Percentiles rank a stretch among this genome's conserved stretches.
phyloP scores from a whole-genome alignment of 306 rosid genomes.

The Parietaria judaica region DNA sequence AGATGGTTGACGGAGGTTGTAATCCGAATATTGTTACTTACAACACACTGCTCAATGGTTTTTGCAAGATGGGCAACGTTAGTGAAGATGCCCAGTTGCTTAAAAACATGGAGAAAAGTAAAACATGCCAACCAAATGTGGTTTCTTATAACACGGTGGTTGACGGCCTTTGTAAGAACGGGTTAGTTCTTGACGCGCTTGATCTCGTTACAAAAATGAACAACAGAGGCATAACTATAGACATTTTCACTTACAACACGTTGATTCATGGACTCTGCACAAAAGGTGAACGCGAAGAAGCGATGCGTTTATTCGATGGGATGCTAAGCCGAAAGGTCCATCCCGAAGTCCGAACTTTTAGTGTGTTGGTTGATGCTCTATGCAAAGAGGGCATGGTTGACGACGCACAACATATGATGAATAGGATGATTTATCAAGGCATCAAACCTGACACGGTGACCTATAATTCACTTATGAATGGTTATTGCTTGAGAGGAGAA shows the following conservation, averaged over 20 bases:
- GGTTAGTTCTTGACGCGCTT: slow-evolving; percentile 16
- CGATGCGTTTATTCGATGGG: slow-evolving; percentile 20
- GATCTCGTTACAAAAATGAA: slow-evolving; percentile 20
- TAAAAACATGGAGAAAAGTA: slow-evolving; percentile 18
- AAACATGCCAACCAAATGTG: slow-evolving; percentile 15
- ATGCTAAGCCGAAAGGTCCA: slow-evolving; percentile 21
- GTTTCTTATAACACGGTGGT: slow-evolving; percentile 21
- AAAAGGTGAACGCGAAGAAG: slow-evolving; percentile 23
- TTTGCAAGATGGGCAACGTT: no score
- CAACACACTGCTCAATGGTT: no score
- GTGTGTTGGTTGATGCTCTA: background rate
- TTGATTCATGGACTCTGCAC: slow-evolving; percentile 23
- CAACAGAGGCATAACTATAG: slow-evolving; percentile 17
- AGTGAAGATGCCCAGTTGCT: no score
- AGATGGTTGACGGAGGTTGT: no score
- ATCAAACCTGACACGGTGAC: slow-evolving; percentile 16
- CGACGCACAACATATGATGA: background rate
- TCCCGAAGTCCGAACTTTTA: slow-evolving; percentile 29
- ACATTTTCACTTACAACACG: slow-evolving; percentile 10
- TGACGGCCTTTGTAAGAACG: slow-evolving; percentile 30
- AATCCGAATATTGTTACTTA: no score
- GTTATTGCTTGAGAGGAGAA: slow-evolving; percentile 16
- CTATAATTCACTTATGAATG: slow-evolving; percentile 28
- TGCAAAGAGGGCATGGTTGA: background rate
- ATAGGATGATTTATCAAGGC: slow-evolving; percentile 4